phyloP scores from a whole-genome alignment of 2,329 filamentous ascomycete genomes.

The Nemania diffusa region DNA sequence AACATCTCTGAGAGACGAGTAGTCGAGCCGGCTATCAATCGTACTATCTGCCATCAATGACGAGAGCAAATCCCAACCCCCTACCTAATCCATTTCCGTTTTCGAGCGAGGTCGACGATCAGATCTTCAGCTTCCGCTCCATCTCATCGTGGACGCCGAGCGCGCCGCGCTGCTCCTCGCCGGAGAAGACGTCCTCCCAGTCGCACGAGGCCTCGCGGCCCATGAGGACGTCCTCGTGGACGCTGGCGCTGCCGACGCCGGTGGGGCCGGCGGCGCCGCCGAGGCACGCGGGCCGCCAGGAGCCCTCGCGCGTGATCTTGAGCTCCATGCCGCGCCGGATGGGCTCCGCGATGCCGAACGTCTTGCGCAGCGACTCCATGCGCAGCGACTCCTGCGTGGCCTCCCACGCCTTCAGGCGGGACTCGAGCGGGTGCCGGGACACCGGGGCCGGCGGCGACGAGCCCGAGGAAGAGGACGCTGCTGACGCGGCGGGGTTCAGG shows the following conservation, averaged over 20 bases:
- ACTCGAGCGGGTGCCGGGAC: constrained; percentile 88
- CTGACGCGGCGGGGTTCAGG: constrained; percentile 67
- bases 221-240: constrained; percentile 90
- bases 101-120: constrained; percentile 41
- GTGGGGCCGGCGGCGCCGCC: constrained; percentile 71
- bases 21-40: background rate
- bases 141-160: constrained; percentile 90
- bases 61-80: background rate
- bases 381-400: constrained; percentile 86
- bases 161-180: constrained; percentile 76
- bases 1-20: background rate
- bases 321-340: constrained; percentile 94
- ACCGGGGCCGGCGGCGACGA: constrained; percentile 54
- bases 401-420: constrained; percentile 89
- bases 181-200: constrained; percentile 95
- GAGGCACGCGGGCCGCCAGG: constrained; percentile 81
- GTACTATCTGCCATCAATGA: constrained; percentile 3
- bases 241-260: constrained; percentile 67
- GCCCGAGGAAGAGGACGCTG: constrained; percentile 35
- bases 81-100: background rate
- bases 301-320: constrained; percentile 82
- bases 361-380: constrained; percentile 86
- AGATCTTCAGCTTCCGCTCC: constrained; percentile 89
- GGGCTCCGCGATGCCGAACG: constrained; percentile 93
- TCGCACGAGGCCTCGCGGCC: constrained; percentile 80